Base-by-base conservation (phyloP, 768 basidiomycete genomes). In the Serendipita sp. region DNA sequence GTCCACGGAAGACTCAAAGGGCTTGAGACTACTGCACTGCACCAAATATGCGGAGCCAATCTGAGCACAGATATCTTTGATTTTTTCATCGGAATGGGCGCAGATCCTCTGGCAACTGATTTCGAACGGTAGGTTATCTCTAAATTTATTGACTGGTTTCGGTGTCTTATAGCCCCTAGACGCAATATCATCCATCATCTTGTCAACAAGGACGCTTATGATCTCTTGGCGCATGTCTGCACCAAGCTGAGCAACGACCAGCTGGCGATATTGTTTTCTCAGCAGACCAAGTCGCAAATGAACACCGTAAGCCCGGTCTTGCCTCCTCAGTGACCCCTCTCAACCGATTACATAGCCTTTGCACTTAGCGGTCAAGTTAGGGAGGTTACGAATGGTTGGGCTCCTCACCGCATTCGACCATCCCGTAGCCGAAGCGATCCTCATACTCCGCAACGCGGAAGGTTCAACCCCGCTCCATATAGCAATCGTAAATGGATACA, bases 121-220 rank as follows among this genome's bases (percentile, higher is more conserved):
- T 64, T 70, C 18, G 72, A 73, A 68, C 78, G 80, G 82, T 83
- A 71, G 58, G 76, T 71, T 37, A 13, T 18, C 48, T 29, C 23
- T 10, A 33, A 16, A 4, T 18, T 55, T 23, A 23, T 23, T 67
- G 44, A 18, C 40, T 16, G 34, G 18, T 44, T 1, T 34, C 37
- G 13, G 13, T 43, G 10, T 46, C 63, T 60, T 0, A 62, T n/a
- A 31, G 23, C 31, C 55, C 52, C 29, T 64, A 85, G 83, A 3
- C 81, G 75, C 75, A 85, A 85, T 67, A 77, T 84, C 23, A 80
- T 77, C 65, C 84, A 85, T 70, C 71, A 76, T 15, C 69, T 80
- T 37, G 78, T 76, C 68, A 44, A 67, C 0, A 55, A 63, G 0
- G 72, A 71, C 45, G 52, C 73, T 8, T 64, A 67, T 3, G 69